phyloP scores from a whole-genome alignment of 345 rosid genomes.

The Capsella bursapastoris region DNA sequence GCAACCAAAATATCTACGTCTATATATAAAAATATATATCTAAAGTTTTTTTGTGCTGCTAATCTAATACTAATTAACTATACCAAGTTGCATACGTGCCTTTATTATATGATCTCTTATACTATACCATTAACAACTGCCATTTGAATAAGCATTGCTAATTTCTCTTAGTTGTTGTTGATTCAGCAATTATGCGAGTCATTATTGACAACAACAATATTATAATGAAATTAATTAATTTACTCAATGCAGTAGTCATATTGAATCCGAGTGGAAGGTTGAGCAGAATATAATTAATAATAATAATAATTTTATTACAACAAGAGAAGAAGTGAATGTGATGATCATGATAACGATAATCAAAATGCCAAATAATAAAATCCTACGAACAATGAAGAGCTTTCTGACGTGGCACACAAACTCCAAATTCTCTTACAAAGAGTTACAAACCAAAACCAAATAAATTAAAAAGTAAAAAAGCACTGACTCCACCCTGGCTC shows the following conservation, averaged over 20 bases:
- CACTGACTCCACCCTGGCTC: constrained; percentile 47
- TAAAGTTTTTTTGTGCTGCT: too few species aligned
- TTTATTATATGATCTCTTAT: background rate
- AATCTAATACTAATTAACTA: background rate
- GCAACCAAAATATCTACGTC: background rate
- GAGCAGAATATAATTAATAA: background rate
- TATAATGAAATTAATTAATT: background rate
- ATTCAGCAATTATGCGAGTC: background rate
- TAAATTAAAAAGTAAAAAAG: constrained; percentile 19
- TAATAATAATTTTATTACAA: constrained; percentile 25
- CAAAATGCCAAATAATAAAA: constrained; percentile 23
- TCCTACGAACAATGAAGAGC: background rate
- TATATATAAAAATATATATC: too few species aligned
- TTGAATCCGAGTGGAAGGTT: background rate
- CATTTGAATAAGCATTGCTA: background rate
- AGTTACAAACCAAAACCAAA: constrained; percentile 16
- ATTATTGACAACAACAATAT: background rate
- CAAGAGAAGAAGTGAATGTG: constrained; percentile 27
- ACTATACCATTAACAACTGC: background rate
- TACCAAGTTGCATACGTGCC: constrained; percentile 3
- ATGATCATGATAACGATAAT: constrained; percentile 16
- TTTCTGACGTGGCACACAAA: constrained; percentile 29
- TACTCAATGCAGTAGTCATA: background rate
- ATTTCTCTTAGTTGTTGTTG: constrained; percentile 19
- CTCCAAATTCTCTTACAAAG: background rate